Percentiles rank a stretch among this genome's conserved stretches.
Evolutionary conservation across 169 alveolate species (phyloP).

Genomic region (Cryptosporidium canis): DNA sequence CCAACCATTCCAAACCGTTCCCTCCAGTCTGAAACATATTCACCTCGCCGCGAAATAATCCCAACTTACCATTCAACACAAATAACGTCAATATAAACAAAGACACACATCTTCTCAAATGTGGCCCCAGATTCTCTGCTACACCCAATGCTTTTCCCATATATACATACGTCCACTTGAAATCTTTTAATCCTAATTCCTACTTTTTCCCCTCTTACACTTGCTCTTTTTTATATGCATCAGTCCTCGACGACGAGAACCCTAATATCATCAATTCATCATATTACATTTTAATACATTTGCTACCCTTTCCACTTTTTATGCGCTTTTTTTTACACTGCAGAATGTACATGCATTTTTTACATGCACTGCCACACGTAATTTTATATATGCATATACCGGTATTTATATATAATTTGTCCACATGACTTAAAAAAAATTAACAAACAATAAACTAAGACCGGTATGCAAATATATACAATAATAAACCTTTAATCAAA

Average conservation of each 20-base stretch:
- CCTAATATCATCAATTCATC: background rate
- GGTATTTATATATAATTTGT: background rate
- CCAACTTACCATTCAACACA: slow-evolving; percentile 1
- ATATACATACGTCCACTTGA: background rate
- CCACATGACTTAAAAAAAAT: too few relatives aligned
- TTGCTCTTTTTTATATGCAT: slow-evolving; percentile 7
- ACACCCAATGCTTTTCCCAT: background rate
- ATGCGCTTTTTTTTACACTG: background rate
- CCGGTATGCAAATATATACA: too few relatives aligned
- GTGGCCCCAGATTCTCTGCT: slow-evolving; percentile 5
- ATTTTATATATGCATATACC: background rate
- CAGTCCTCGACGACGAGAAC: slow-evolving; percentile 16
- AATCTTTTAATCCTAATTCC: background rate
- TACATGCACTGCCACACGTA: background rate
- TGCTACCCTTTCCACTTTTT: background rate
- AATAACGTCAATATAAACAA: background rate
- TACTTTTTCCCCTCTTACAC: background rate
- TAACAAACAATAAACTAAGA: too few relatives aligned
- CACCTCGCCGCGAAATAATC: background rate
- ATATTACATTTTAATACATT: background rate
- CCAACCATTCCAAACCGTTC: background rate
- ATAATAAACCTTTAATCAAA: too few relatives aligned
- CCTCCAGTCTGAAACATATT: background rate
- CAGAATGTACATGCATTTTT: background rate
- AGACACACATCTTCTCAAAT: slow-evolving; percentile 5